Base-by-base conservation (phyloP, 768 basidiomycete species). In the Pulveroboletus sp. region DNA sequence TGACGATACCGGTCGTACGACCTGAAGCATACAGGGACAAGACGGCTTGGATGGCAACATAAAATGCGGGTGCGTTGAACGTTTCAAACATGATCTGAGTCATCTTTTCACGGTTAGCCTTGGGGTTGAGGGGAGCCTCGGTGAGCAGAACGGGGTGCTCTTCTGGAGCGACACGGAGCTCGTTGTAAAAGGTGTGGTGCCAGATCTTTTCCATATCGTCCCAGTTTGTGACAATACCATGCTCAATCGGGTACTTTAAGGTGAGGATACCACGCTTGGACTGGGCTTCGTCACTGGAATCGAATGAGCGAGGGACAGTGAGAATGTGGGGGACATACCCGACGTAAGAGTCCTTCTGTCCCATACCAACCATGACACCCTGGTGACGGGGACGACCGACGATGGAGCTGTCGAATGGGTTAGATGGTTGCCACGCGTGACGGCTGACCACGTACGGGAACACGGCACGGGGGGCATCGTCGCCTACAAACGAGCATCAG, bases 171-270 rank as follows among this genome's bases (percentile, higher is more conserved):
- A 86, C 84, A 67, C 85, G 84, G 53, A 86, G 78, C 62, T 86
- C 85, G 62, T 86, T 86, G 73, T 85, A 94, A 73, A 94, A 95
- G 24, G 93, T 93, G 77, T 94, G 92, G 70, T 93, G 91, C 92
- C 92, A 95, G 69, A 94, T 94, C 76, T 94, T 93, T 77, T 95
- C 93, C 92, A 94, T 94, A 73, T 94, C 93, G 63, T 94, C 93
- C 93, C 93, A 96, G 83, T 96, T 93, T 71, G 92, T 93, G 68
- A 95, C 89, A 65, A 92, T 87, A 72, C 90, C 89, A 74, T 92
- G 90, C 70, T 93, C 89, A 60, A 92, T 92, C 45, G 90, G 93
- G 75, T 95, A 92, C 74, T 93, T 93, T 62, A 95, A 74, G 40
- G 86, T 87, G 56, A 95, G 78, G 69, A 95, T 91, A 79, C 93